Conservation (phyloP, 2,329 filamentous ascomycete genomes). For the Sordariomycetes sp. region DNA sequence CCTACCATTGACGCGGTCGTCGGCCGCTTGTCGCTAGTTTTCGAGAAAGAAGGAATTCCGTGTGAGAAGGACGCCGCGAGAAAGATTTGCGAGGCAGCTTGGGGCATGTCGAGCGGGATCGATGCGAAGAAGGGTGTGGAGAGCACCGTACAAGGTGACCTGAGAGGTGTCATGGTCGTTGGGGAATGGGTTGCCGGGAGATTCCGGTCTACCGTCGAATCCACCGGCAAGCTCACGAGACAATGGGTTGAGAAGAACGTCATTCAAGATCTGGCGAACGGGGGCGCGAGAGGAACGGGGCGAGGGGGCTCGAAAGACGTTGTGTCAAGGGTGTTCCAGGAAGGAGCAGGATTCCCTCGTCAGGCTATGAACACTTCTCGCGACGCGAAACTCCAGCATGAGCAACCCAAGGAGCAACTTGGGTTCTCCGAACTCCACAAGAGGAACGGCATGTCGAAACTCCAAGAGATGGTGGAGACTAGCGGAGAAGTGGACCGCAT, state of each 20-base stretch:
- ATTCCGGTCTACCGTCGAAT: conserved; percentile 33
- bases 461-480: conserved; percentile 66
- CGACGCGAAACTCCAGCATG: conserved; percentile 18
- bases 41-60: conserved; percentile 76
- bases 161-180: conserved; percentile 74
- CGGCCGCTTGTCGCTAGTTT: conserved; percentile 66
- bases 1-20: conserved; percentile 80
- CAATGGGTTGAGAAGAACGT: conserved; percentile 68
- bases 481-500: conserved; percentile 69
- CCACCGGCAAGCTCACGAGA: conserved; percentile 40
- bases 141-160: conserved; percentile 56
- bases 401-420: conserved; percentile 45
- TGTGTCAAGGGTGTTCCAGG: conserved; percentile 63
- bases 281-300: conserved; percentile 57
- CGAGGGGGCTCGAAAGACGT: conserved; percentile 63
- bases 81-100: conserved; percentile 69
- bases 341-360: conserved; percentile 65
- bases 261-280: conserved; percentile 52
- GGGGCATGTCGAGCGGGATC: conserved; percentile 63
- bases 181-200: conserved; percentile 76
- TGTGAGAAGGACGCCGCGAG: conserved; percentile 84
- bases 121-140: conserved; percentile 57
- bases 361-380: conserved; percentile 27
- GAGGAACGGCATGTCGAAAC: conserved; percentile 56
- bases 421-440: conserved; percentile 63